These are phyloP conservation scores for Sarcodon sp. DNA, from an alignment of 768 basidiomycete genomes.

Conservation along the genomic window DNA sequence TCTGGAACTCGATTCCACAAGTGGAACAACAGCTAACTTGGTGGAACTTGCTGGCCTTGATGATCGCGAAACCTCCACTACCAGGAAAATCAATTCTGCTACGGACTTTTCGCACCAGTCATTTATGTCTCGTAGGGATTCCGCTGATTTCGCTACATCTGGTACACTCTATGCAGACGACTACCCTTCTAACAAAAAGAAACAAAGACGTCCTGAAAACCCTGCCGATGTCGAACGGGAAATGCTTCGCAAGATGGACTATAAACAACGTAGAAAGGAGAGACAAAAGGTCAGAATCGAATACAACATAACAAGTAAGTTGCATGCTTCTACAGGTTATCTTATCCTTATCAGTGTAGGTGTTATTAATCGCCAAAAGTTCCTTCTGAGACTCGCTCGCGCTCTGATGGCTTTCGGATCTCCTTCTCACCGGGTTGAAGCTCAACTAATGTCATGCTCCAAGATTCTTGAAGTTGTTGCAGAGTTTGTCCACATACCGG, in stretches of 20 bases:
- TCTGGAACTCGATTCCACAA: no score
- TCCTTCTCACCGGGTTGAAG: constrained; percentile 88
- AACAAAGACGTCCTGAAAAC: constrained; percentile 31
- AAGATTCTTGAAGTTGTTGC: constrained; percentile 84
- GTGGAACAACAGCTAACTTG: no score
- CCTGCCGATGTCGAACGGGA: constrained; percentile 51
- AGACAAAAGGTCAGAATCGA: constrained; percentile 54
- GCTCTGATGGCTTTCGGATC: constrained; percentile 88
- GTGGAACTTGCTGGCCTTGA: no score
- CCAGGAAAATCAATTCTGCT: no score
- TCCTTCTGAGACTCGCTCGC: constrained; percentile 75
- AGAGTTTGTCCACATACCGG: constrained; percentile 80
- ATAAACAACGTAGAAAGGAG: constrained; percentile 53
- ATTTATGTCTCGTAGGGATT: no score
- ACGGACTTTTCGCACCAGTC: no score
- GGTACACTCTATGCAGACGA: no score
- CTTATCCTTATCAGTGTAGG: constrained; percentile 27
- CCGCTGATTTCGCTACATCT: no score
- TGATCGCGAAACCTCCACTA: no score
- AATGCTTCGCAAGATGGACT: constrained; percentile 50
- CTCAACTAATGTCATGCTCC: constrained; percentile 81
- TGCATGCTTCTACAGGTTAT: constrained; percentile 4
- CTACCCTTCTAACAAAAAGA: no score
- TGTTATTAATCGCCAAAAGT: constrained; percentile 71
- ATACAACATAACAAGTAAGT: constrained; percentile 61